These are phyloP conservation scores for Aspergillus pseudoviridinutans DNA, from an alignment of 2,329 filamentous ascomycete genomes.

Conservation along the genomic window DNA sequence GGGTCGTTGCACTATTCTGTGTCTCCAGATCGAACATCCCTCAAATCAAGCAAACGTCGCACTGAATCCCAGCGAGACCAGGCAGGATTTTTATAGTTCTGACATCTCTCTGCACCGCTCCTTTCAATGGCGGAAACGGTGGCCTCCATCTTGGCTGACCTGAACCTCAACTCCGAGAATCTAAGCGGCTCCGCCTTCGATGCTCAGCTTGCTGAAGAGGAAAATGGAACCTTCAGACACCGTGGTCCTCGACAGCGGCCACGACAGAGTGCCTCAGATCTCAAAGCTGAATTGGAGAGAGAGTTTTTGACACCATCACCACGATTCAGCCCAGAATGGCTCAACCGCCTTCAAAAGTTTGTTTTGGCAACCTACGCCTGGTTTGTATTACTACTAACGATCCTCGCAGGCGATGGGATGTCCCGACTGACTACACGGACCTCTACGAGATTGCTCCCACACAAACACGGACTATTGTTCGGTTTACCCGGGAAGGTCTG, in stretches of 20 bases:
- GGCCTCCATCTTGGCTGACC: slow-evolving; percentile 23
- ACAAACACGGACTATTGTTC: slow-evolving; percentile 89
- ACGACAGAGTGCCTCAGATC: slow-evolving; percentile 50
- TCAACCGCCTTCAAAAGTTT: not conserved
- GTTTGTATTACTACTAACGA: slow-evolving; percentile 4
- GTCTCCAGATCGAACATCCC: not conserved
- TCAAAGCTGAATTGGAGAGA: slow-evolving; percentile 68
- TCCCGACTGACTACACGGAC: slow-evolving; percentile 72
- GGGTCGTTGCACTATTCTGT: not conserved
- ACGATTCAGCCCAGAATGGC: slow-evolving; percentile 61
- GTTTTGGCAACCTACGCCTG: not conserved
- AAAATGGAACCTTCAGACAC: slow-evolving; percentile 29
- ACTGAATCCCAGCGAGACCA: not conserved
- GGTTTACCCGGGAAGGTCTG: slow-evolving; percentile 85
- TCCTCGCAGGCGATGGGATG: slow-evolving; percentile 65
- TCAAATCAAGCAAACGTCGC: not conserved
- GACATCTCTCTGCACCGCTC: not conserved
- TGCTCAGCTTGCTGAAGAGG: slow-evolving; percentile 26
- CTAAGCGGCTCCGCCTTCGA: slow-evolving; percentile 25
- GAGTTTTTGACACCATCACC: slow-evolving; percentile 76
- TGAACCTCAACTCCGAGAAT: slow-evolving; percentile 23
- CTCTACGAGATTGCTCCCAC: slow-evolving; percentile 85
- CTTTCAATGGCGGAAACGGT: slow-evolving; percentile 24
- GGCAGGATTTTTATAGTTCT: not conserved
- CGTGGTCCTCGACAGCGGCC: slow-evolving; percentile 41